Evolutionary conservation across 2,329 filamentous ascomycete species (phyloP), one percentile per base, ranked within the genome.

Genomic region (Ophiostoma novo-ulmi): DNA sequence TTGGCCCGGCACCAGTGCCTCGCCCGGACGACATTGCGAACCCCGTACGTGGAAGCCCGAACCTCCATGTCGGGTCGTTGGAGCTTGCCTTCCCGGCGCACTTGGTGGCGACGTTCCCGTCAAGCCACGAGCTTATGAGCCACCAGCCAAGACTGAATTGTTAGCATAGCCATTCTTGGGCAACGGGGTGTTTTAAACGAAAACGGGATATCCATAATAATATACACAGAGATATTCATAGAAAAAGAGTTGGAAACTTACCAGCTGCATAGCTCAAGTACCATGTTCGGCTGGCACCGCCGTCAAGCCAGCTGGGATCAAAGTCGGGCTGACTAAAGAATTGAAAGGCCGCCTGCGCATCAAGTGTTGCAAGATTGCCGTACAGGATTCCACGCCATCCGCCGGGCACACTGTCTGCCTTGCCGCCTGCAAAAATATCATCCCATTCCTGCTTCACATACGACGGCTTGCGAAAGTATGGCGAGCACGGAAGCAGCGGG

Each of bases 301-400:
- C 92, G 80, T 97, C 92, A 64, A 95, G 80, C 86, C 87, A 92
- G 61, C 80, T 79, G 48, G 85, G 82, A 76, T 93, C 84, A 76
- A 95, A 94, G 20, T 84, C 81, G 0, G 81, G 78, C 73, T 86
- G 82, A 0, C 84, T 84, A 78, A 99, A 97, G 79, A 94, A 97
- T 0, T 85, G 78, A 83, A 87, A 97, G 31, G 91, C 88, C 7
- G 85, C 80, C 69, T 79, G 80, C 0, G 94, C 88, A 77, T 97
- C 87, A 58, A 93, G 83, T 8, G 94, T 88, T 0, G 92, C 93
- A 63, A 92, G 85, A 78, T 96, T 97, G 31, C 89, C 92, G 76
- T 90, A 92, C 48, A 98, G 79, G 22, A 98, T 87, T 0, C 94
- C 92, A 78, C 87, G 91, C 95, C 95, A 98, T 0, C 92, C 92